Conservation (phyloP, 1,284 basidiomycete genomes). For the Apiotrichum gracile region DNA sequence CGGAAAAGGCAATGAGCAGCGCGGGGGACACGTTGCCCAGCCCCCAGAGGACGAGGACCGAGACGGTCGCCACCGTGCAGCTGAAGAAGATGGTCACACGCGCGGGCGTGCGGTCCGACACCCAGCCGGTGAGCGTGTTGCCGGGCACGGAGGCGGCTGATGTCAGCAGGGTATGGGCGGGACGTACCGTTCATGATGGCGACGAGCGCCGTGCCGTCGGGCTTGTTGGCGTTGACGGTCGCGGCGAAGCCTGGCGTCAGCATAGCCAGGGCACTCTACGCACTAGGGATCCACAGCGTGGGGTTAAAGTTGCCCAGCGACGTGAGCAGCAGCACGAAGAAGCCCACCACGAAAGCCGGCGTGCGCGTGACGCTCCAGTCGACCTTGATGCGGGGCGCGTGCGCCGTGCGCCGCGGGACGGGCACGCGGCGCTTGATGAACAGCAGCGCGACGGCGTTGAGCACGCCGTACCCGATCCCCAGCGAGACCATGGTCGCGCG, state of each 20-base stretch:
- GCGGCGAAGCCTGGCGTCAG: conserved; percentile 29
- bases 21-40: conserved; percentile 29
- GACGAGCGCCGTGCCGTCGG: conserved; percentile 38
- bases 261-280: neutral
- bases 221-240: conserved; percentile 30
- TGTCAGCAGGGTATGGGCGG: neutral
- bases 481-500: conserved; percentile 39
- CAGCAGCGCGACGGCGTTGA: conserved; percentile 31
- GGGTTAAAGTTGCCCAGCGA: conserved; percentile 45
- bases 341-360: conserved; percentile 26
- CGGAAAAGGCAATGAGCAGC: conserved; percentile 22
- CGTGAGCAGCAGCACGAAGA: conserved; percentile 29
- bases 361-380: conserved; percentile 25
- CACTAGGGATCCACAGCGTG: conserved; percentile 26
- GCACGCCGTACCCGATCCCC: conserved; percentile 28
- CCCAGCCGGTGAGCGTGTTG: conserved; percentile 33
- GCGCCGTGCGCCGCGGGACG: neutral
- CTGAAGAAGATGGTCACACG: conserved; percentile 29
- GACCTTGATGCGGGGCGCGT: conserved; percentile 22
- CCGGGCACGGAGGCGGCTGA: conserved; percentile 36
- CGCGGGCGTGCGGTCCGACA: conserved; percentile 37
- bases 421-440: conserved; percentile 44
- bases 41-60: conserved; percentile 44
- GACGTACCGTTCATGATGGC: conserved; percentile 43
- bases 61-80: conserved; percentile 29